These are phyloP conservation scores for Knoxdaviesia proteae DNA, from an alignment of 2,329 filamentous ascomycete species.

Conservation along the genomic window DNA sequence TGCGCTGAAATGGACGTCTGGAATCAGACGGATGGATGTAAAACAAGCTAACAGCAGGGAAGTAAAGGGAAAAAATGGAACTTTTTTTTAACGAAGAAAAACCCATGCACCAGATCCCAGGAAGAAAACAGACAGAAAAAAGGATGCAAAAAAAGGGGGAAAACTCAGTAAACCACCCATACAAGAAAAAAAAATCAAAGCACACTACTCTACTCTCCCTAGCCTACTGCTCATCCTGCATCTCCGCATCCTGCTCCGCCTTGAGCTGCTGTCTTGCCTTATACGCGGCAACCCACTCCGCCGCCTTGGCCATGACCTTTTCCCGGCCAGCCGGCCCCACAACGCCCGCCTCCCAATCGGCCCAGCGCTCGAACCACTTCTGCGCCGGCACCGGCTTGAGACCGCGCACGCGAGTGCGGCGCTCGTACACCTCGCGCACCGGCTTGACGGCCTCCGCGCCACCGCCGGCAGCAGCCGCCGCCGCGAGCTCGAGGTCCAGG, in stretches of 20 bases:
- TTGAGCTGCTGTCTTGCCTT: conserved; percentile 22
- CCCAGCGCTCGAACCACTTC: conserved; percentile 83
- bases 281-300: conserved; percentile 35
- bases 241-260: conserved; percentile 9
- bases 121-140: not conserved
- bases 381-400: conserved; percentile 69
- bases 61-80: too few relatives aligned
- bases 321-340: conserved; percentile 51
- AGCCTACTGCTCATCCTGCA: not conserved
- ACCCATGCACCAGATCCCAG: conserved; percentile 2
- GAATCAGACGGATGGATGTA: too few relatives aligned
- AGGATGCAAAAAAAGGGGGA: not conserved
- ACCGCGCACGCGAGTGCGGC: conserved; percentile 45
- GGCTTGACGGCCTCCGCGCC: conserved; percentile 30
- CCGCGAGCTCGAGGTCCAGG: conserved; percentile 60
- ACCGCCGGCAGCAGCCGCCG: conserved; percentile 36
- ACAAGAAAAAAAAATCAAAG: not conserved
- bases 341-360: conserved; percentile 61
- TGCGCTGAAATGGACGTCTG: too few relatives aligned
- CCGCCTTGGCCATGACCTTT: conserved; percentile 40
- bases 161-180: not conserved
- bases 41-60: too few relatives aligned
- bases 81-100: too few relatives aligned
- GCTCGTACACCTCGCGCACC: conserved; percentile 63
- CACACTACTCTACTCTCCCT: not conserved